Evolutionary conservation across 139 green algal genomes (phyloP).

Genomic region (Volvox reticuliferus): DNA sequence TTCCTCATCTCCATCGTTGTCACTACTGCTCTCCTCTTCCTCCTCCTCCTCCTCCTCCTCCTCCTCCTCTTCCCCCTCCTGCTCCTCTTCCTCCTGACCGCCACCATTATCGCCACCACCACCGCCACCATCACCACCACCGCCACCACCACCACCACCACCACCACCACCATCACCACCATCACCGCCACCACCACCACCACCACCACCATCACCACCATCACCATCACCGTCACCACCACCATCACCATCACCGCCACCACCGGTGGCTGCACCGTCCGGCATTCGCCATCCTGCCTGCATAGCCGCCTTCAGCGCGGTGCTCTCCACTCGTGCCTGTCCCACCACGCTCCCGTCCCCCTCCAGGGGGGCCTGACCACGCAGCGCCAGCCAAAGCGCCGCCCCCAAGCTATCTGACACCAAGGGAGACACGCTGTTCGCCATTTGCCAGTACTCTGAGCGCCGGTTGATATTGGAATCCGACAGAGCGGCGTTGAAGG

Average conservation of each 20-base stretch:
- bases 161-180: not conserved
- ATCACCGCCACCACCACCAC: not conserved
- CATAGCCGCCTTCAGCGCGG: not conserved
- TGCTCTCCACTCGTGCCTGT: not conserved
- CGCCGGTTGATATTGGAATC: not conserved
- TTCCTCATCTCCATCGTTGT: too few relatives aligned
- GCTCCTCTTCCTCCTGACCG: not conserved
- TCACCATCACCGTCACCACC: not conserved
- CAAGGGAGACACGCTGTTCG: constrained; percentile 19
- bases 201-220: not conserved
- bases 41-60: not conserved
- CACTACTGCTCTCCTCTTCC: not conserved
- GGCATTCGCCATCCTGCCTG: not conserved
- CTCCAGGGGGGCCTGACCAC: not conserved
- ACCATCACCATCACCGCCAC: too few relatives aligned
- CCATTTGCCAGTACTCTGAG: not conserved
- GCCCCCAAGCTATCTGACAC: not conserved
- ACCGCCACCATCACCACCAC: not conserved
- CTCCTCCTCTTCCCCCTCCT: not conserved
- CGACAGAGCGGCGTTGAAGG: not conserved
- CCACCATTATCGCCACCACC: not conserved
- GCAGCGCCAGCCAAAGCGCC: not conserved
- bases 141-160: not conserved
- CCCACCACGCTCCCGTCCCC: not conserved
- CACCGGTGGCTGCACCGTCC: too few relatives aligned